phyloP scores from a whole-genome alignment of 1,139 yeast genomes.

The Lodderomyces parapsilosis region DNA sequence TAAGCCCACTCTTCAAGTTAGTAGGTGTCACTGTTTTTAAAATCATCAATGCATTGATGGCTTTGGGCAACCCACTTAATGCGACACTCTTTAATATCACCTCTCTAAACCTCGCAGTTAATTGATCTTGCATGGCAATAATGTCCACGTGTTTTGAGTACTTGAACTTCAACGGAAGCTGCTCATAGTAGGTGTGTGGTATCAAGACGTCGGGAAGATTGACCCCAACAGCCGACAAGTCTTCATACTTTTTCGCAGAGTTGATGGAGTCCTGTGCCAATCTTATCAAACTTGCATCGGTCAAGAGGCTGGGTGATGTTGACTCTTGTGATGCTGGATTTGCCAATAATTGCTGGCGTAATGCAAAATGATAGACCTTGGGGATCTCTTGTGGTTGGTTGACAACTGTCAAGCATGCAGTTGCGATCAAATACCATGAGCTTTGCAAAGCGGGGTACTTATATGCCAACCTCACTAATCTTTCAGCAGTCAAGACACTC shows the following conservation, averaged over 20 bases:
- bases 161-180: constrained; percentile 40
- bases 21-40: constrained; percentile 68
- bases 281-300: constrained; percentile 24
- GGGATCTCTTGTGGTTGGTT: constrained; percentile 84
- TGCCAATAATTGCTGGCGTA: constrained; percentile 46
- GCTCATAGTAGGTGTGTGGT: constrained; percentile 39
- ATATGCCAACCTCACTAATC: constrained; percentile 59
- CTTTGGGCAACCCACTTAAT: constrained; percentile 77
- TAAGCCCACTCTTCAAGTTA: constrained; percentile 27
- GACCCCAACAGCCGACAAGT: constrained; percentile 43
- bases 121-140: constrained; percentile 30
- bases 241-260: constrained; percentile 39
- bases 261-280: constrained; percentile 38
- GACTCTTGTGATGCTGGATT: constrained; percentile 5
- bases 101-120: constrained; percentile 69
- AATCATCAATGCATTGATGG: constrained; percentile 73
- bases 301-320: constrained; percentile 16
- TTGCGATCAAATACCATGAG: constrained; percentile 73
- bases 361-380: constrained; percentile 67
- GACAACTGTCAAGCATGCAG: constrained; percentile 79
- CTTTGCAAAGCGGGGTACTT: constrained; percentile 43
- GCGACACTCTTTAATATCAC: constrained; percentile 77
- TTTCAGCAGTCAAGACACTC: constrained; percentile 53
- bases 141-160: constrained; percentile 33
- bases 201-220: constrained; percentile 45